Base-by-base conservation (phyloP, 2,329 filamentous ascomycete species). In the Pezizomycotina sp. region DNA sequence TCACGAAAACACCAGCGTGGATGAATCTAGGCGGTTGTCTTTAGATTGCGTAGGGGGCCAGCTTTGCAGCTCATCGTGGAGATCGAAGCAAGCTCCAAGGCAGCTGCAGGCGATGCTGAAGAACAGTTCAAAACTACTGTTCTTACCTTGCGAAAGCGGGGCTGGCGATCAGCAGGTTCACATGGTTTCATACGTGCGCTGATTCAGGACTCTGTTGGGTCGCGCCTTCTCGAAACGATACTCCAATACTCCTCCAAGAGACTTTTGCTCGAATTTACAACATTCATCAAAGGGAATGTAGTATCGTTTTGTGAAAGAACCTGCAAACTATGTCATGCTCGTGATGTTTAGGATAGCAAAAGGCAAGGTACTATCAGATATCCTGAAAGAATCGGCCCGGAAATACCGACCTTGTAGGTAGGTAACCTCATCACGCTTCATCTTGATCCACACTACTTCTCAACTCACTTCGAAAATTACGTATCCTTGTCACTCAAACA, bases 41-140 rank as follows among this genome's bases (percentile, higher is more conserved):
- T 83, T 74, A 13, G 86, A 95, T 52, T 81, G 80, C 4, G 79
- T 86, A 1, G 89, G 83, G 30, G 93, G 92, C 89, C 89, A 0
- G 78, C 83, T 1, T 65, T 98, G n/a, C 89, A 95, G 55, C 67
- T 95, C 1, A 63, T 98, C 19, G 62, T 98, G 3, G 80, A 84
- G 53, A 64, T 98, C 10, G 89, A 98, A 52, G 69, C 95, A 30
- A 68, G 73, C 78, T 41, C 77, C 77, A 47, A 71, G 70, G 32
- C 77, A 80, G 47, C 64, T 68, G 36, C 71, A 71, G 45, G 68
- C 65, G 3, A 72, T 71, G 46, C 69, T 69, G 5, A 69, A 67
- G 26, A 53, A 5, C 36, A 46, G 5, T 69, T 95, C 7, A 40
- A 73, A 72, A 44, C 68, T 98, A n/a, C 8, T 43, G 6, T 23